A percentile compares a stretch with the other conserved stretches of the same genome.
These are phyloP conservation scores for Cinnamomum chago DNA, from an alignment of 164 flowering plant genomes.

Conservation along the genomic window DNA sequence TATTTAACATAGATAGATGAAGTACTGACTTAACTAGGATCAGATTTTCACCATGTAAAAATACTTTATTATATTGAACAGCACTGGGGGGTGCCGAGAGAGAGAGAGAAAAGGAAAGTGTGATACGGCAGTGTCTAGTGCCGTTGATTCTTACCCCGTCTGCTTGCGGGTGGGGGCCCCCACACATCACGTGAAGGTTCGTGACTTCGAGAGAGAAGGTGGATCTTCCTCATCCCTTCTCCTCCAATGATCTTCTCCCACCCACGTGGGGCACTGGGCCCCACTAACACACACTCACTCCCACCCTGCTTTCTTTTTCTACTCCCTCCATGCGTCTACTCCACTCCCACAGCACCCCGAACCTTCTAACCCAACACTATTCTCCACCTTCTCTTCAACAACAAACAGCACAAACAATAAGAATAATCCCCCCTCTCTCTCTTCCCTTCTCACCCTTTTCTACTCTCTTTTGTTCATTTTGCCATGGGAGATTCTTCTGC, in stretches of 20 bases:
- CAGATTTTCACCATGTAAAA: no score
- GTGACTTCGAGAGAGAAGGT: constrained; percentile 16
- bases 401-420: no score
- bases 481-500: constrained; percentile 7
- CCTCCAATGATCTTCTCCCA: constrained; percentile 43
- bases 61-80: no score
- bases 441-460: not conserved
- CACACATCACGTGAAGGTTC: constrained; percentile 33
- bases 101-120: not conserved
- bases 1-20: no score
- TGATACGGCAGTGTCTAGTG: not conserved
- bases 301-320: not conserved
- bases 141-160: not conserved
- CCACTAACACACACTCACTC: constrained; percentile 14
- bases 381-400: not conserved
- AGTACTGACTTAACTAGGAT: no score
- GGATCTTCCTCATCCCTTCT: constrained; percentile 37
- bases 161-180: constrained; percentile 5
- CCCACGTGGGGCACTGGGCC: constrained; percentile 57
- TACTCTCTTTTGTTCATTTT: not conserved
- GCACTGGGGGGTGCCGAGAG: no score
- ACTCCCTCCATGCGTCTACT: not conserved
- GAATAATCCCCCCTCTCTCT: not conserved
- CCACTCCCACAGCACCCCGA: not conserved
- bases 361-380: not conserved